These are phyloP conservation scores for Dimocarpus longan DNA, from an alignment of 345 rosid genomes.

Conservation along the genomic window DNA sequence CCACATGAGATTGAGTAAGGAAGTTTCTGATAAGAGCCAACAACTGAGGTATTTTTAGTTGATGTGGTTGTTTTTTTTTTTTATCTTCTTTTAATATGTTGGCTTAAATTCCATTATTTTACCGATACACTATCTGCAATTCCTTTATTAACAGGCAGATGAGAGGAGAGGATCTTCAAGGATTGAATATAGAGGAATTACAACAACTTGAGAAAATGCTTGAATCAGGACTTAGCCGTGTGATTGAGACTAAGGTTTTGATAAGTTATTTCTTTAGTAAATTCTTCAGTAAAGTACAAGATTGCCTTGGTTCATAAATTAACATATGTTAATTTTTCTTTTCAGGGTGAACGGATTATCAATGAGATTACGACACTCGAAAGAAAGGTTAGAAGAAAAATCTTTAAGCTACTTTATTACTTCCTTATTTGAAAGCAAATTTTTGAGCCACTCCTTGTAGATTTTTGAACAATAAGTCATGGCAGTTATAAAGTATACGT, in stretches of 20 bases:
- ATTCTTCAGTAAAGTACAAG: too few species aligned
- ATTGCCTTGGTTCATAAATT: neutral
- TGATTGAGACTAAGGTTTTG: conserved; percentile 39
- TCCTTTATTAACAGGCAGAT: conserved; percentile 37
- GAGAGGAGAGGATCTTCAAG: conserved; percentile 60
- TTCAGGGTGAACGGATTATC: conserved; percentile 47
- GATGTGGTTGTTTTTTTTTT: neutral
- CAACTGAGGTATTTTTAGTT: conserved; percentile 45
- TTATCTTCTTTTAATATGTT: neutral
- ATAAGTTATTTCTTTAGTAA: neutral
- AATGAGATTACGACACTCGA: conserved; percentile 54
- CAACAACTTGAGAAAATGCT: conserved; percentile 49
- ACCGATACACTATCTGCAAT: too few species aligned
- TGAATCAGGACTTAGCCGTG: conserved; percentile 44
- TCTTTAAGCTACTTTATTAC: neutral
- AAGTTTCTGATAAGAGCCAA: conserved; percentile 53
- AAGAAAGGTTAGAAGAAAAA: conserved; percentile 43
- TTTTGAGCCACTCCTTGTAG: neutral
- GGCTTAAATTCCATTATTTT: neutral
- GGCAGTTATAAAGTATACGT: too few species aligned
- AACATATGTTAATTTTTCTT: neutral
- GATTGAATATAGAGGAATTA: conserved; percentile 50
- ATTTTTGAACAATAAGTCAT: too few species aligned
- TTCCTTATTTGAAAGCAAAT: neutral
- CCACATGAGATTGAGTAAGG: conserved; percentile 47